These are phyloP conservation scores for Triticum aestivum DNA, from an alignment of 176 grass and related monocot genomes.

Conservation along the genomic window DNA sequence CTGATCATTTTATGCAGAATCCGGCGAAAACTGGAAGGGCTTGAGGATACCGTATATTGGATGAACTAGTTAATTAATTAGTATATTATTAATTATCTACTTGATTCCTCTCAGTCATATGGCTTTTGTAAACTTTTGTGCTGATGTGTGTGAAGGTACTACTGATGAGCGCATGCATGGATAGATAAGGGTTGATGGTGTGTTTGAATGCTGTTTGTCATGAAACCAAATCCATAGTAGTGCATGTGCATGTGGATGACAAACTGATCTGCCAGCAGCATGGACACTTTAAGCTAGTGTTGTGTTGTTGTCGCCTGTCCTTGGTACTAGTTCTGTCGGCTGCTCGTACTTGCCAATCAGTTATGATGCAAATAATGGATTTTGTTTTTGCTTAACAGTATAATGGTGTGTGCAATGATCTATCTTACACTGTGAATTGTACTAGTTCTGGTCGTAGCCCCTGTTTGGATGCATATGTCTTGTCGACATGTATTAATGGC, in stretches of 20 bases:
- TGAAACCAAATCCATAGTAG: not conserved
- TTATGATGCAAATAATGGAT: not conserved
- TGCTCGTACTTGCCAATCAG: not conserved
- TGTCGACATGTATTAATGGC: not conserved
- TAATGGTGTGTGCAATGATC: not conserved
- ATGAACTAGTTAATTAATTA: not conserved
- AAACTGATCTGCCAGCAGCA: not conserved
- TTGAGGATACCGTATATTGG: not conserved
- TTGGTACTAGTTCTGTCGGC: not conserved
- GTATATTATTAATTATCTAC: not conserved
- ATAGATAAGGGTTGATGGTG: not conserved
- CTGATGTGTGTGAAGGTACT: not conserved
- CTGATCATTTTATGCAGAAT: not conserved
- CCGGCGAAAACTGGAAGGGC: not conserved
- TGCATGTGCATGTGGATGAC: not conserved
- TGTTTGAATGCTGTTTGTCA: not conserved
- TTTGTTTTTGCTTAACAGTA: not conserved
- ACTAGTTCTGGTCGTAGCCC: not conserved
- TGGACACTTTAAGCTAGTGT: not conserved
- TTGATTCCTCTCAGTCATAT: not conserved
- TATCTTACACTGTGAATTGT: not conserved
- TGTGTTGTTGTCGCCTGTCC: not conserved
- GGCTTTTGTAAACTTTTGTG: not conserved
- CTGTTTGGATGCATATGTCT: not conserved
- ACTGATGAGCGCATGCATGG: not conserved